Evolutionary conservation across 306 rosid genomes (phyloP).

Genomic region (Trifolium dubium): DNA sequence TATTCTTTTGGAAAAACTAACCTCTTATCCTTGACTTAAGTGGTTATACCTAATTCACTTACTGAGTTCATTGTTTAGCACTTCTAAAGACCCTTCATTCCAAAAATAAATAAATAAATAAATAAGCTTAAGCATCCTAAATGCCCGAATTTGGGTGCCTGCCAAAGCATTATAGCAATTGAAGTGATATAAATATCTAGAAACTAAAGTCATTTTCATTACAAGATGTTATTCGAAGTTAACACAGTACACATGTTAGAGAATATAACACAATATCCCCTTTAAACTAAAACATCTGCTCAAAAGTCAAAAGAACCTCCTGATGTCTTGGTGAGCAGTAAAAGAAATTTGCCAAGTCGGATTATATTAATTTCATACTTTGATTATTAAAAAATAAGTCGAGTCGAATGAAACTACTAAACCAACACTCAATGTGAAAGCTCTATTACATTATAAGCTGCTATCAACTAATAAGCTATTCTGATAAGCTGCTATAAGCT

Average conservation of each 20-base stretch:
- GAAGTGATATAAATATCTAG: not conserved
- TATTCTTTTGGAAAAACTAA: too few relatives aligned
- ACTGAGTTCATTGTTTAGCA: too few relatives aligned
- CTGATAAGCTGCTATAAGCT: too few relatives aligned
- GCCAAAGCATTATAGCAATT: slow-evolving; percentile 25
- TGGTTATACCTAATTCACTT: too few relatives aligned
- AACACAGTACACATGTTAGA: slow-evolving; percentile 24
- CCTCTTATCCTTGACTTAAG: too few relatives aligned
- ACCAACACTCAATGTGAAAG: too few relatives aligned
- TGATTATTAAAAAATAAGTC: too few relatives aligned
- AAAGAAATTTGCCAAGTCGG: slow-evolving; percentile 17
- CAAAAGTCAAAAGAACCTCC: slow-evolving; percentile 24
- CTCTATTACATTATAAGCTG: too few relatives aligned
- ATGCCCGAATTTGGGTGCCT: slow-evolving; percentile 8
- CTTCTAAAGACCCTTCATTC: too few relatives aligned
- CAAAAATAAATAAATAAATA: not conserved
- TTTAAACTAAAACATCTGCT: slow-evolving; percentile 21
- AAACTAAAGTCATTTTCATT: slow-evolving; percentile 18
- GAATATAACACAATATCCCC: slow-evolving; percentile 8
- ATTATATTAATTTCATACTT: too few relatives aligned
- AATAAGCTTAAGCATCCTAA: slow-evolving; percentile 28
- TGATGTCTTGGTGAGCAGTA: slow-evolving; percentile 11
- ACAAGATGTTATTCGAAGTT: slow-evolving; percentile 16
- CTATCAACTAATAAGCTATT: too few relatives aligned
- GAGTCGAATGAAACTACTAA: too few relatives aligned